phyloP scores from a whole-genome alignment of 345 rosid genomes.

The Alliaria petiolata region DNA sequence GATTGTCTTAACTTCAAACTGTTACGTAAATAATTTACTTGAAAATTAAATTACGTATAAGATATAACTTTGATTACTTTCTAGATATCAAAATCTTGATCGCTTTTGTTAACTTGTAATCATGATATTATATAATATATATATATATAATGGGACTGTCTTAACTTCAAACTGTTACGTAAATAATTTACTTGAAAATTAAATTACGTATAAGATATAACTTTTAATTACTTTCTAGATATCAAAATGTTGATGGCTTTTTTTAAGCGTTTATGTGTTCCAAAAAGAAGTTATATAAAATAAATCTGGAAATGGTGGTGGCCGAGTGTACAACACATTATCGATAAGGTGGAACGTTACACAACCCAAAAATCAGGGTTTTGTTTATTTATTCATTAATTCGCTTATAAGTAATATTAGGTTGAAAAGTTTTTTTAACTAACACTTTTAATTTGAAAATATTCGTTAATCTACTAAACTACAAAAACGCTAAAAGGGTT shows the following conservation, averaged over 20 bases:
- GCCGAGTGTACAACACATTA: conserved; percentile 34
- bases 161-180: conserved; percentile 4
- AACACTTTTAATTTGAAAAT: conserved; percentile 1
- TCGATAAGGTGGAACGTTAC: conserved; percentile 38
- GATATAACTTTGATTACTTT: conserved; percentile 1
- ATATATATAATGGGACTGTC: too few species aligned
- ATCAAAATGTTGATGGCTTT: neutral
- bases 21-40: neutral
- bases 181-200: neutral
- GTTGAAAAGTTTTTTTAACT: conserved; percentile 8
- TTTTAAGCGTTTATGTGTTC: neutral
- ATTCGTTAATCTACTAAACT: conserved; percentile 11
- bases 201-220: conserved; percentile 11
- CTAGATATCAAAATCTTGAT: neutral
- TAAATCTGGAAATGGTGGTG: conserved; percentile 15
- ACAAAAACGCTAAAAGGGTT: conserved; percentile 17
- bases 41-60: conserved; percentile 5
- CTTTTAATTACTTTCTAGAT: neutral
- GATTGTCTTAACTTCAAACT: conserved; percentile 1
- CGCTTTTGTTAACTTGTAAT: too few species aligned
- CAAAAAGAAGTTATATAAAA: neutral
- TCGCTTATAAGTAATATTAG: conserved; percentile 17
- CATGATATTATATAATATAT: too few species aligned
- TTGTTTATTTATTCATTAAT: conserved; percentile 5
- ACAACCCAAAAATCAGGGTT: conserved; percentile 22